phyloP scores from a whole-genome alignment of 495 filamentous ascomycete genomes.

The Jackrogersella multiformis region DNA sequence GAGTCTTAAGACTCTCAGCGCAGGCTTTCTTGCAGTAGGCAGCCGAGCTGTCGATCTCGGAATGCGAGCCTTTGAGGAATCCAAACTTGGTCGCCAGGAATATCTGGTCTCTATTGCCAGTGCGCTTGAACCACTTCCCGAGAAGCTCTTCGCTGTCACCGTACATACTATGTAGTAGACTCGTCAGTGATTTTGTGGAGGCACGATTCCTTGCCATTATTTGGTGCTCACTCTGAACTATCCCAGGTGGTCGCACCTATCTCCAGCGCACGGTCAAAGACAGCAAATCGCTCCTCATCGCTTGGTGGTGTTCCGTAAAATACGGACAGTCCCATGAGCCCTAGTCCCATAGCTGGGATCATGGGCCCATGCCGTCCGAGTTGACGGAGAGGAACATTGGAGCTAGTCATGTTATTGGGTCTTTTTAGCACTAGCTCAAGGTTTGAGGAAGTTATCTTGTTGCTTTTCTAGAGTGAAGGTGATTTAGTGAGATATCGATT shows the following conservation, averaged over 20 bases:
- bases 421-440: too few relatives aligned
- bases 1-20: conserved; percentile 56
- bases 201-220: too few relatives aligned
- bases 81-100: conserved; percentile 68
- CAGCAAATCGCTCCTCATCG: conserved; percentile 57
- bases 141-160: conserved; percentile 60
- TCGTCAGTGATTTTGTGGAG: neutral
- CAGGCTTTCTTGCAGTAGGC: conserved; percentile 60
- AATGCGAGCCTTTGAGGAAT: neutral
- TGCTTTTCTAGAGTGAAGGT: too few relatives aligned
- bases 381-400: neutral
- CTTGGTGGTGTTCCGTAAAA: conserved; percentile 47
- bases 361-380: conserved; percentile 59
- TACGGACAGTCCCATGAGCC: conserved; percentile 52
- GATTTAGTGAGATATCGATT: too few relatives aligned
- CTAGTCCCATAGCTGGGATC: conserved; percentile 60
- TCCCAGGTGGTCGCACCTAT: conserved; percentile 69
- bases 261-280: conserved; percentile 62
- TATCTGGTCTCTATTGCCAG: conserved; percentile 59
- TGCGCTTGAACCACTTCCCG: conserved; percentile 63
- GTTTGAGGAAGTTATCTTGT: too few relatives aligned
- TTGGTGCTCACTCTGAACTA: neutral
- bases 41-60: conserved; percentile 52
- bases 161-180: conserved; percentile 37
- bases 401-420: neutral